A percentile compares a stretch with the other conserved stretches of the same genome.
Evolutionary conservation across 106 monocot species (phyloP).

Genomic region (Iris macrosiphon): DNA sequence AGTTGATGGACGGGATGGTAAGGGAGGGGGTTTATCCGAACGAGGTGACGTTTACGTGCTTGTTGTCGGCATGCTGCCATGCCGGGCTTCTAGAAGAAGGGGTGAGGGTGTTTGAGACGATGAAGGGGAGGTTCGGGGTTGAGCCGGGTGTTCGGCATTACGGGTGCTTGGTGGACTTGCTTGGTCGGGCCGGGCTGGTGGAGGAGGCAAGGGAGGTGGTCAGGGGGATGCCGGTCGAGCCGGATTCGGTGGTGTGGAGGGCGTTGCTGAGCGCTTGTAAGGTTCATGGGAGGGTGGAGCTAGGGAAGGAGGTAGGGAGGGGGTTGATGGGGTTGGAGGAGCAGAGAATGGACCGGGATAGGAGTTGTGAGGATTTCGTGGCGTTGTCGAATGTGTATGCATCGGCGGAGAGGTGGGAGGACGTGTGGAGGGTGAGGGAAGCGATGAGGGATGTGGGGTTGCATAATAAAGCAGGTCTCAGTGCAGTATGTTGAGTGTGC

Average conservation of each 20-base stretch:
- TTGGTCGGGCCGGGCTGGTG: slow-evolving; percentile 37
- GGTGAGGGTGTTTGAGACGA: slow-evolving; percentile 23
- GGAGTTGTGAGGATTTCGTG: slow-evolving; percentile 25
- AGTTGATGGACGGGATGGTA: slow-evolving; percentile 22
- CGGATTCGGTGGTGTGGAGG: slow-evolving; percentile 37
- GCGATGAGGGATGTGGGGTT: slow-evolving; percentile 16
- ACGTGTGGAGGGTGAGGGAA: slow-evolving; percentile 22
- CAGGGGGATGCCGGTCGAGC: slow-evolving; percentile 25
- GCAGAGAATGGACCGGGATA: not conserved
- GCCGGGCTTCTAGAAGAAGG: slow-evolving; percentile 29
- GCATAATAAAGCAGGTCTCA: slow-evolving; percentile 17
- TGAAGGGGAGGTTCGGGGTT: slow-evolving; percentile 26
- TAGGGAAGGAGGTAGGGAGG: slow-evolving; percentile 23
- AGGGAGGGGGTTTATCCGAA: slow-evolving; percentile 16
- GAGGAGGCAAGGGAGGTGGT: slow-evolving; percentile 24
- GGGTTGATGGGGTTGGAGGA: slow-evolving; percentile 11
- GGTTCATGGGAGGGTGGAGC: slow-evolving; percentile 15
- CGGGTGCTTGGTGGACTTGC: slow-evolving; percentile 38
- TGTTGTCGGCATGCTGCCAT: slow-evolving; percentile 41
- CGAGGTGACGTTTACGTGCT: slow-evolving; percentile 29
- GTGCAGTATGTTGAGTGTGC: slow-evolving; percentile 15
- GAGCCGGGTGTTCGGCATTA: slow-evolving; percentile 25
- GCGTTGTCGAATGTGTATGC: slow-evolving; percentile 48
- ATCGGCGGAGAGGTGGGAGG: slow-evolving; percentile 31
- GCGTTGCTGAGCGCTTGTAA: slow-evolving; percentile 33